phyloP scores from a whole-genome alignment of 371 early-diverging fungal genomes.

The Syncephalastrum monosporum region DNA sequence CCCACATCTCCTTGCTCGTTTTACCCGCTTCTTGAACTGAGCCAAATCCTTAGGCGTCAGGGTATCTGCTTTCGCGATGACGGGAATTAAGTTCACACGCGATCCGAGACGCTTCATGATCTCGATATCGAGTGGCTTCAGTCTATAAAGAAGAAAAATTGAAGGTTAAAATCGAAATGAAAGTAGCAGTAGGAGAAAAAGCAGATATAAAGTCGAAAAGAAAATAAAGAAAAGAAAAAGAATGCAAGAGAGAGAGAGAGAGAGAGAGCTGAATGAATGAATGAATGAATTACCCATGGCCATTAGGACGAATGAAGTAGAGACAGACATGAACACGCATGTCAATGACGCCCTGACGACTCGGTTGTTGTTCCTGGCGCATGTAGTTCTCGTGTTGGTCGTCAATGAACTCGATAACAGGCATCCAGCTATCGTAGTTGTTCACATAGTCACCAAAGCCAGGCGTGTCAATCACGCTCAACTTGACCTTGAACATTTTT shows the following conservation, averaged over 20 bases:
- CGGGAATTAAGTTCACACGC: conserved; percentile 88
- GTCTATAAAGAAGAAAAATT: conserved; percentile 49
- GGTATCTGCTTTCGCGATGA: conserved; percentile 71
- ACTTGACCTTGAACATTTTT: conserved; percentile 90
- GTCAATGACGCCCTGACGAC: conserved; percentile 60
- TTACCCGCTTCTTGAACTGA: conserved; percentile 72
- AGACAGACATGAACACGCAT: conserved; percentile 87
- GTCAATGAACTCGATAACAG: conserved; percentile 82
- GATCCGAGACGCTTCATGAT: conserved; percentile 84
- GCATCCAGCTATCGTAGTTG: conserved; percentile 69
- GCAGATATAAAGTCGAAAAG: no score
- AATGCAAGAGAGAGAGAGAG: conserved; percentile 17
- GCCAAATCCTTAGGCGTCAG: conserved; percentile 77
- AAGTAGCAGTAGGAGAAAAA: background rate
- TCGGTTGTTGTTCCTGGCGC: conserved; percentile 64
- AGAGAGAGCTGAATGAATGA: conserved; percentile 47
- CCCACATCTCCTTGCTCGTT: conserved; percentile 9
- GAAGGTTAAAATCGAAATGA: background rate
- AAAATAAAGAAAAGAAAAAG: no score
- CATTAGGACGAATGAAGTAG: conserved; percentile 90
- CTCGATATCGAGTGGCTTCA: conserved; percentile 90
- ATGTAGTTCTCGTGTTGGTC: conserved; percentile 93
- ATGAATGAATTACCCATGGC: conserved; percentile 66
- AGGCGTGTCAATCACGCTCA: conserved; percentile 89
- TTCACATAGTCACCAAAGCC: conserved; percentile 89